phyloP scores from a whole-genome alignment of 495 filamentous ascomycete genomes.

The Neurospora sp. region DNA sequence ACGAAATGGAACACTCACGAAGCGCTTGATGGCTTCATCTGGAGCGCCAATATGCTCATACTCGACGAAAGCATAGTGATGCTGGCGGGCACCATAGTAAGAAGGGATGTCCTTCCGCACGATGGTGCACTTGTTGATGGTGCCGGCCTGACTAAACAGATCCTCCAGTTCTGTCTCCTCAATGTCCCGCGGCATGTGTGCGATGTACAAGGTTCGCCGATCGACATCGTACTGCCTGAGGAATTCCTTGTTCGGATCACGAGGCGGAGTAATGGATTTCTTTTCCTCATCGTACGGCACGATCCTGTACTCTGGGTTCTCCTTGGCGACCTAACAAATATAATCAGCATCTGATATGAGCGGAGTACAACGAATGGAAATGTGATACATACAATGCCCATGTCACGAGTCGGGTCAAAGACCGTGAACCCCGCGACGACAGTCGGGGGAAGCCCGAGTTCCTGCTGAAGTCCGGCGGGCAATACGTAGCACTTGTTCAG shows the following conservation, averaged over 20 bases:
- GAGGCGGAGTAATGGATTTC: slow-evolving; percentile 2
- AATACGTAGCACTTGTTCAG: slow-evolving; percentile 24
- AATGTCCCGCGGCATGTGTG: slow-evolving; percentile 31
- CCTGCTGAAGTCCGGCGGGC: slow-evolving; percentile 11
- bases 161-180: slow-evolving; percentile 27
- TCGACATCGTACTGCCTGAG: slow-evolving; percentile 35
- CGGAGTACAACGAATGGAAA: not conserved
- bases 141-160: slow-evolving; percentile 30
- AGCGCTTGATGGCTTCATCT: slow-evolving; percentile 23
- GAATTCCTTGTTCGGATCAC: slow-evolving; percentile 20
- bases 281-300: slow-evolving; percentile 28
- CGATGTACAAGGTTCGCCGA: slow-evolving; percentile 41
- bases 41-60: slow-evolving; percentile 28
- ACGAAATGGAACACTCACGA: slow-evolving; percentile 6
- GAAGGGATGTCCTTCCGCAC: slow-evolving; percentile 14
- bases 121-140: slow-evolving; percentile 31
- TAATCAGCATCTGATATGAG: slow-evolving; percentile 8
- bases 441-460: slow-evolving; percentile 30
- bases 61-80: slow-evolving; percentile 46
- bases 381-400: slow-evolving; percentile 24
- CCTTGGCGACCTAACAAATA: slow-evolving; percentile 15
- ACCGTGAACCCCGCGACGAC: slow-evolving; percentile 40
- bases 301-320: slow-evolving; percentile 17
- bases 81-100: slow-evolving; percentile 9
- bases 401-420: slow-evolving; percentile 32